Base-by-base conservation (phyloP, 371 early-diverging fungal genomes). In the Fennellomyces sp. region DNA sequence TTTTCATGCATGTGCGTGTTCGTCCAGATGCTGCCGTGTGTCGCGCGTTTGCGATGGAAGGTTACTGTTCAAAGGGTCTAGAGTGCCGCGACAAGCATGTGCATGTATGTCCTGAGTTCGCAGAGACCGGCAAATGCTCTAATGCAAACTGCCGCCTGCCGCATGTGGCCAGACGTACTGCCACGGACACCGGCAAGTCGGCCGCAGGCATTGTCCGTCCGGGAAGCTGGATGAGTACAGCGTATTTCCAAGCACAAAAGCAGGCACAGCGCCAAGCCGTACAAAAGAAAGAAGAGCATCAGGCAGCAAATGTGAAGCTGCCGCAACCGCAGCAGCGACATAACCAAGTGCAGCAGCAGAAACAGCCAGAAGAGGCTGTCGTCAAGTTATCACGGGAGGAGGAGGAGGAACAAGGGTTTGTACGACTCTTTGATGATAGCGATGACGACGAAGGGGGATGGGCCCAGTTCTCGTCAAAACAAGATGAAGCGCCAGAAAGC, bases 31-130 rank as follows among this genome's bases (percentile, higher is more conserved):
- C 86, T 1, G 76, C 82, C 10, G 79, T 85, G 2, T 85, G 86
- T 48, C 72, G 70, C 27, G 71, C 80, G 7, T 85, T 85, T 69
- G 82, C 83, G 0, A 75, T 75, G 45, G 79, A 82, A 60, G 86
- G 86, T 11, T 85, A 80, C 66, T 85, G 86, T 56, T 64, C 75
- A 7, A 72, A 77, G 38, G 86, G 83, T 11, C 45, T 58, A 15
- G 64, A 63, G 1, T 85, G 86, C 39, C 68, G 69, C 31, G 71
- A 82, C 55, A 79, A 82, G 15, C 86, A 85, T 64, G 67, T 83
- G 7, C 82, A 81, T 68, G 79, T 85, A 2, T 85, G 86, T 38
- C 86, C 86, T 1, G 82, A 81, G 51, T 83, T 85, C 69, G 80
- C 80, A 13, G 84, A 70, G 36, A 80, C 82, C 0, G 65, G 73